phyloP scores from a whole-genome alignment of 2,329 filamentous ascomycete species.

The Botryosphaeria agaves region DNA sequence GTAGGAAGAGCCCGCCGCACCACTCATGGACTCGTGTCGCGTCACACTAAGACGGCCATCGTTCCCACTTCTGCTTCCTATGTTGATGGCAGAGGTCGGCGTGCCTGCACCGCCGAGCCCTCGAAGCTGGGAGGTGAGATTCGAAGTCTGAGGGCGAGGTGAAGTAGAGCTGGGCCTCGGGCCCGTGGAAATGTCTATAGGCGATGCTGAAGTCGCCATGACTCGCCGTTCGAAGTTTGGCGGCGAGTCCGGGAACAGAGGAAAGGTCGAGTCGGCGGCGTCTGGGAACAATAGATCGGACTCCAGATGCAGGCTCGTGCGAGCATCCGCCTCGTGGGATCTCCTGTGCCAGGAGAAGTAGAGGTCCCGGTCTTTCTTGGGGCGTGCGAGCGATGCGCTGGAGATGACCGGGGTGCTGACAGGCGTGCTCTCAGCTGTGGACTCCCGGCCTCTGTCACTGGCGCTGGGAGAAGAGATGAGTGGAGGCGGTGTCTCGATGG shows the following conservation, averaged over 20 bases:
- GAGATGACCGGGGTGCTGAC: constrained; percentile 31
- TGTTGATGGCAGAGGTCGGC: constrained; percentile 24
- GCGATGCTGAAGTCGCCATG: constrained; percentile 34
- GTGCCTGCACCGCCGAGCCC: constrained; percentile 24
- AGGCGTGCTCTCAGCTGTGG: constrained; percentile 30
- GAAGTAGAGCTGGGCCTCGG: constrained; percentile 38
- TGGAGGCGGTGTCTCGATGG: constrained; percentile 31
- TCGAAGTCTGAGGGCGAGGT: constrained; percentile 44
- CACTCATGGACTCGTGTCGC: constrained; percentile 37
- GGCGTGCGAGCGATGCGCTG: constrained; percentile 20
- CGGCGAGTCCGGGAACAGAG: constrained; percentile 18
- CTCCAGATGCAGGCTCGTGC: constrained; percentile 1
- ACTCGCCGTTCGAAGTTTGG: constrained; percentile 33
- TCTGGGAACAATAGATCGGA: constrained; percentile 19
- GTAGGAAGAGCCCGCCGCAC: constrained; percentile 30
- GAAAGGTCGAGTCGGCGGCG: constrained; percentile 22
- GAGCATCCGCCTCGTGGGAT: constrained; percentile 7
- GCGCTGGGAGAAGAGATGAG: constrained; percentile 32
- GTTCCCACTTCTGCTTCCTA: constrained; percentile 12
- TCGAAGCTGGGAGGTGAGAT: constrained; percentile 43
- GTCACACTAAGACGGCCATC: constrained; percentile 18
- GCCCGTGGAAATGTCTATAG: constrained; percentile 41
- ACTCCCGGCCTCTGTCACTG: constrained; percentile 29
- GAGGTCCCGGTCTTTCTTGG: constrained; percentile 23
- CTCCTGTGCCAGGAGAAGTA: constrained; percentile 27